phyloP scores from a whole-genome alignment of 1,139 yeast genomes.

The Yamadazyma blattariae region DNA sequence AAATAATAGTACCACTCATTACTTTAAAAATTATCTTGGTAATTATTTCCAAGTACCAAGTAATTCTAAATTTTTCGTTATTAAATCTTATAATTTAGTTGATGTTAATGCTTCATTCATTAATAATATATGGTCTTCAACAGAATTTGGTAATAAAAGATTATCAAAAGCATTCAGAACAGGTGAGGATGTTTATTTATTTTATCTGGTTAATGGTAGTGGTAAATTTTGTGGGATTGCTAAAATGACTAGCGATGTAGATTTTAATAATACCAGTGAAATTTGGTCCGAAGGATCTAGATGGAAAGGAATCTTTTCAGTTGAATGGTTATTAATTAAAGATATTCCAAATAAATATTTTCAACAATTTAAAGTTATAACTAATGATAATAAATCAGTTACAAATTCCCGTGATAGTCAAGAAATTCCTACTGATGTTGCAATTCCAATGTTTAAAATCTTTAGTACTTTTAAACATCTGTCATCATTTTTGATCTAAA shows the following conservation, averaged over 20 bases:
- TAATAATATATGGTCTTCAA: conserved; percentile 58
- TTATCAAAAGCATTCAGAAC: conserved; percentile 30
- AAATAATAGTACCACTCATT: background rate
- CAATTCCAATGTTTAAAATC: conserved; percentile 46
- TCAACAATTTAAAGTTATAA: conserved; percentile 40
- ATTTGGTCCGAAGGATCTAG: conserved; percentile 49
- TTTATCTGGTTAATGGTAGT: conserved; percentile 59
- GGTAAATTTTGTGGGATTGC: conserved; percentile 66
- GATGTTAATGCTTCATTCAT: conserved; percentile 51
- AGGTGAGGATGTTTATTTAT: conserved; percentile 34
- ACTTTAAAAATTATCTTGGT: conserved; percentile 23
- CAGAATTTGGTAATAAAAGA: conserved; percentile 54
- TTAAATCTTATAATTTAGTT: conserved; percentile 48
- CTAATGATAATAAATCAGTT: conserved; percentile 51
- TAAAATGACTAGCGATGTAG: conserved; percentile 45
- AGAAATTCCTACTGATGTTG: conserved; percentile 44
- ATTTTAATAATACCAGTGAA: conserved; percentile 32
- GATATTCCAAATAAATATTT: conserved; percentile 49
- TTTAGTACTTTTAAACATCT: conserved; percentile 28
- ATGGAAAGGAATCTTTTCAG: conserved; percentile 52
- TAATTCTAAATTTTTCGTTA: conserved; percentile 48
- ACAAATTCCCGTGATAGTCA: conserved; percentile 63
- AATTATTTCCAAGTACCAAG: conserved; percentile 14
- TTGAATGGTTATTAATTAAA: conserved; percentile 51
- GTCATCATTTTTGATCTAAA: conserved; percentile 11